A percentile compares a stretch with the other conserved stretches of the same genome.
Evolutionary conservation across 768 basidiomycete species (phyloP).

Genomic region (Sistotremastrum suecicum): DNA sequence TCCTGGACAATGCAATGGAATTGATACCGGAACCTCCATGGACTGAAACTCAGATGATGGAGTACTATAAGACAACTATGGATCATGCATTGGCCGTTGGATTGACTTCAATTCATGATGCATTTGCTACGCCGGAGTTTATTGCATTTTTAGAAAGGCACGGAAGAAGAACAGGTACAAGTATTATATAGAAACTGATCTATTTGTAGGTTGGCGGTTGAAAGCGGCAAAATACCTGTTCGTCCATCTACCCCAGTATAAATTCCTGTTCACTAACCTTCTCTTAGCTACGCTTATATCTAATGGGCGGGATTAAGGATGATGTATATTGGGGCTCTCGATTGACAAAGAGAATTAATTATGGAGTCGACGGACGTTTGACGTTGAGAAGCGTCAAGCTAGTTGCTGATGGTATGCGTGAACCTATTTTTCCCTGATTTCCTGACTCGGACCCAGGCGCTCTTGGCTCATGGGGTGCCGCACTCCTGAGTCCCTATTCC

Average conservation of each 20-base stretch:
- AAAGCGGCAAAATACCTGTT: constrained; percentile 49
- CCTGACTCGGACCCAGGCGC: constrained; percentile 39
- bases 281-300: constrained; percentile 41
- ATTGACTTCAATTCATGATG: constrained; percentile 82
- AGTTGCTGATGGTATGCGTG: constrained; percentile 50
- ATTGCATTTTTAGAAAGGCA: constrained; percentile 57
- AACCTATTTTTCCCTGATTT: background rate
- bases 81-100: constrained; percentile 64
- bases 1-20: constrained; percentile 79
- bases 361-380: constrained; percentile 48
- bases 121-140: constrained; percentile 31
- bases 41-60: constrained; percentile 39
- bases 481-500: constrained; percentile 71
- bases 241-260: constrained; percentile 12
- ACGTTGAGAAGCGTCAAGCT: constrained; percentile 62
- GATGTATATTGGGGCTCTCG: constrained; percentile 54
- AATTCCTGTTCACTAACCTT: background rate
- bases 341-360: constrained; percentile 42
- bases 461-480: constrained; percentile 86
- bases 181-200: constrained; percentile 11
- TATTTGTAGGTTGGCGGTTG: constrained; percentile 46
- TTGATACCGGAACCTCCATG: constrained; percentile 56
- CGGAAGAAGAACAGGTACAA: background rate
- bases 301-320: constrained; percentile 49
- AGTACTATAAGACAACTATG: constrained; percentile 47